phyloP scores from a whole-genome alignment of 2,329 filamentous ascomycete species.

The Paecilomyces dactylethromorphus region DNA sequence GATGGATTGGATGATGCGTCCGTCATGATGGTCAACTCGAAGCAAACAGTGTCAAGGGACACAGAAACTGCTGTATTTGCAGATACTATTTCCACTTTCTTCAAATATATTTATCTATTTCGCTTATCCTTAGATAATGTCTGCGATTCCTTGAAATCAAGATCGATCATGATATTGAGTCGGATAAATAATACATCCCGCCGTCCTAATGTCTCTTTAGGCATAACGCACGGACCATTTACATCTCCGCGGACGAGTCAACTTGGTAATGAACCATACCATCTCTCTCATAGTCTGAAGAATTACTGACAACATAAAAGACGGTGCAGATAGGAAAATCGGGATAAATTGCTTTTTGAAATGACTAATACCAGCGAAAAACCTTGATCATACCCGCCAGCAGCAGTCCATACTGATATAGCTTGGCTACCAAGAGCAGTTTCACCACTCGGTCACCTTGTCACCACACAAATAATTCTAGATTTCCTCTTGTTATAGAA shows the following conservation, averaged over 20 bases:
- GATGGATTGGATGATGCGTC: slow-evolving; percentile 8
- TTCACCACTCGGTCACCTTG: no score
- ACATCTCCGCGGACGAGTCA: not conserved
- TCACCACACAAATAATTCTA: no score
- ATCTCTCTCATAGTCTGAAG: no score
- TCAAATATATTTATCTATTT: not conserved
- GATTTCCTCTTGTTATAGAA: no score
- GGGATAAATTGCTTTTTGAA: no score
- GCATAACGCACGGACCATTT: not conserved
- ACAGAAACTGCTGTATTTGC: not conserved
- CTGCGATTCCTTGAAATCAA: not conserved
- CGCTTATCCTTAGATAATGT: not conserved
- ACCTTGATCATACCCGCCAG: no score
- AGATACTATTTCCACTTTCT: not conserved
- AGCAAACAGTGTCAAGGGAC: not conserved
- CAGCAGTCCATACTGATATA: no score
- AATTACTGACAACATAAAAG: no score
- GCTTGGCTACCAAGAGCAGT: no score
- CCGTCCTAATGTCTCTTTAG: not conserved
- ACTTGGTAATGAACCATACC: no score
- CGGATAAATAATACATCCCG: not conserved
- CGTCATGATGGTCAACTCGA: slow-evolving; percentile 10
- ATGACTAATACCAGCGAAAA: no score
- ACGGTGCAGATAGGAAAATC: no score
- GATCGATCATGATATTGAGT: not conserved